phyloP scores from a whole-genome alignment of 2,329 filamentous ascomycete genomes.

The Trichoderma sp. region DNA sequence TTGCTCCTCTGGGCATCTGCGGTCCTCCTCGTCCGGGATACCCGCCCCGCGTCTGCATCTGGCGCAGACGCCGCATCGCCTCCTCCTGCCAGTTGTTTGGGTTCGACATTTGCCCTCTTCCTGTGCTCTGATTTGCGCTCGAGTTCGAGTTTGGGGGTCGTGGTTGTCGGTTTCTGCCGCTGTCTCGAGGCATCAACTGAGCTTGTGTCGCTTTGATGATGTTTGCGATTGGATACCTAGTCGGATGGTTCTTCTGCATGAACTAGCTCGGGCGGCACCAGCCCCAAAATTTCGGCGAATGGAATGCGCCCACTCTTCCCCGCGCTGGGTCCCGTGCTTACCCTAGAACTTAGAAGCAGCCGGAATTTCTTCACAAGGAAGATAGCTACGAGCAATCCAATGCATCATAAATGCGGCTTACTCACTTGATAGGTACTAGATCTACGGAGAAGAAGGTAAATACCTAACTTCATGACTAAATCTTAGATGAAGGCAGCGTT shows the following conservation, averaged over 20 bases:
- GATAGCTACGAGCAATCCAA: too few relatives aligned
- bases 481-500: not conserved
- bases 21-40: constrained; percentile 45
- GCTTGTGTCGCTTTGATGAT: not conserved
- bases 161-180: not conserved
- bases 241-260: not conserved
- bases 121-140: not conserved
- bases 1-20: constrained; percentile 41
- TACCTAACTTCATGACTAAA: too few relatives aligned
- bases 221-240: constrained; percentile 8
- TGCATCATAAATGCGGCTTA: not conserved
- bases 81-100: constrained; percentile 48
- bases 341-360: constrained; percentile 4
- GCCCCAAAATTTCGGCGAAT: constrained; percentile 7
- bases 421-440: not conserved
- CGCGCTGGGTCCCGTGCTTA: not conserved
- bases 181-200: constrained; percentile 11
- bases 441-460: not conserved
- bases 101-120: constrained; percentile 31
- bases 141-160: not conserved
- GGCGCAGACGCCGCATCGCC: constrained; percentile 50
- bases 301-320: constrained; percentile 5
- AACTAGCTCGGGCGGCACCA: constrained; percentile 2
- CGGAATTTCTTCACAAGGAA: not conserved
- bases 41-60: constrained; percentile 45